Evolutionary conservation across 1,139 yeast genomes (phyloP), one percentile per base, ranked within the genome.

Genomic region (Saccharomyces hybrid): DNA sequence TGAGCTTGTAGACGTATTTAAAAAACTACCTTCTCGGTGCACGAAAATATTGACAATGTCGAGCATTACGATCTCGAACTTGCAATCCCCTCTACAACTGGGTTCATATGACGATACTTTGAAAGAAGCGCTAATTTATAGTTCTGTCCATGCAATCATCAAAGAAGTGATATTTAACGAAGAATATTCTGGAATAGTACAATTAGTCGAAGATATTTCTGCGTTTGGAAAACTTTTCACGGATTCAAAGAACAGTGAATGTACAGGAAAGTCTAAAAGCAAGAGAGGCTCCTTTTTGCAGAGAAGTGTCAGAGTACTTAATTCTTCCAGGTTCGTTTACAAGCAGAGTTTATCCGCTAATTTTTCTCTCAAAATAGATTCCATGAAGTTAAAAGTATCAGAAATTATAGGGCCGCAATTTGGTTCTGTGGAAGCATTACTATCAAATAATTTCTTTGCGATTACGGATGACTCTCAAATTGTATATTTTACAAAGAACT

Each of bases 351-450:
- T 61, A 7, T 50, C 60, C 1, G 66, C 69, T 4, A 56, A 61
- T 13, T 32, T 63, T 6, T 55, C 63, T 13, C 9, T 66, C 1
- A 52, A 55, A 1, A 34, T 71, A 5, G 61, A 62, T 3, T 20
- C 54, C 2, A 30, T 69, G 1, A 59, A 65, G 0, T 53, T 75
- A 2, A 62, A 62, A 0, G 44, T 82, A 0, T 47, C 59, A 0
- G 56, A 71, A 1, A 55, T 79, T 16, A 23, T 61, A 0, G 61
- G 67, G 9, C 70, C 71, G 0, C 60, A 68, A 5, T 81, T 84
- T 69, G 89, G 88, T 0, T 73, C 70, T 50, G 23, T 83, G 3
- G 55, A 59, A 0, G 64, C 73, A 0, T 50, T 51, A 0, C 44
- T 76, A 0, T 57, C 62, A 0, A 63, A 71, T 6, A 57, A 74